A percentile compares a stretch with the other conserved stretches of the same genome.
These are phyloP conservation scores for Fusarium anguioides DNA, from an alignment of 2,329 filamentous ascomycete species.

Conservation along the genomic window DNA sequence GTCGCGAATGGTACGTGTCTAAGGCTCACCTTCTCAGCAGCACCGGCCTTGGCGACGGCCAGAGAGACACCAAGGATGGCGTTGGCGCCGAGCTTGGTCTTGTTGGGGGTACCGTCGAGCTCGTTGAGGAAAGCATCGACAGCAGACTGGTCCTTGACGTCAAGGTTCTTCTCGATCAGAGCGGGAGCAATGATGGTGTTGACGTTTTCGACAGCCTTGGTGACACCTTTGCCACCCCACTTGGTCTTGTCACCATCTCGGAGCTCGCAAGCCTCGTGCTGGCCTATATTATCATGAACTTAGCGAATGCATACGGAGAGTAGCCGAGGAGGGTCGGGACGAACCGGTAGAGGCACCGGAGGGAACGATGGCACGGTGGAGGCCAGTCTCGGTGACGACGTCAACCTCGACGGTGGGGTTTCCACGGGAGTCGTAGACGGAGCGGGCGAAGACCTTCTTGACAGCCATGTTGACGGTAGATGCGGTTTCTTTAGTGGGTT, in stretches of 20 bases:
- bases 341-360: constrained; percentile 94
- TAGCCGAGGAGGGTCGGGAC: constrained; percentile 51
- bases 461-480: constrained; percentile 78
- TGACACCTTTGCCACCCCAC: constrained; percentile 89
- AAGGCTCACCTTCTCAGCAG: constrained; percentile 78
- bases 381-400: constrained; percentile 93
- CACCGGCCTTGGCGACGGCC: constrained; percentile 88
- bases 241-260: constrained; percentile 89
- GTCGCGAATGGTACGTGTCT: not conserved
- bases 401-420: constrained; percentile 99
- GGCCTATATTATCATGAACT: constrained; percentile 65
- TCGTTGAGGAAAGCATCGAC: constrained; percentile 87
- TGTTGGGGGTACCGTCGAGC: constrained; percentile 87
- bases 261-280: constrained; percentile 92
- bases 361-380: constrained; percentile 97
- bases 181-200: constrained; percentile 83
- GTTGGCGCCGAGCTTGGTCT: constrained; percentile 89
- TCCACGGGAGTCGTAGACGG: constrained; percentile 97
- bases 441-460: constrained; percentile 90
- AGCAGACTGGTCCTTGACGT: constrained; percentile 87
- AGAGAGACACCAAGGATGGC: constrained; percentile 87
- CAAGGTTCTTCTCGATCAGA: constrained; percentile 83
- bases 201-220: constrained; percentile 87
- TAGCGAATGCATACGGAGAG: constrained; percentile 37
- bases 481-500: constrained; percentile 36